Evolutionary conservation across 257 asterid species (phyloP).

Genomic region (Solanum corneliomulleri): DNA sequence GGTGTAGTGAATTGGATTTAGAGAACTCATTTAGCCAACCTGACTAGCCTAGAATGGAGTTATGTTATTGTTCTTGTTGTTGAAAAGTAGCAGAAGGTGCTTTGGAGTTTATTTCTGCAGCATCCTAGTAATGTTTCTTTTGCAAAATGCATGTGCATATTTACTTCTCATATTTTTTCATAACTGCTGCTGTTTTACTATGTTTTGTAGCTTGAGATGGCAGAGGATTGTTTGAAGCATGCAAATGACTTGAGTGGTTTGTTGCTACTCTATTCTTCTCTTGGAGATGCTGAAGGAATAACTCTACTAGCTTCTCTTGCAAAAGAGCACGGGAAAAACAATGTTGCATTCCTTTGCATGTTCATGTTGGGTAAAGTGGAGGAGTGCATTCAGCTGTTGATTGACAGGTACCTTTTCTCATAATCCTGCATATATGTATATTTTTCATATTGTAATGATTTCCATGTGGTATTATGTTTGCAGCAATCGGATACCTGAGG

Average conservation of each 20-base stretch:
- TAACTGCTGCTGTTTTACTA: background rate
- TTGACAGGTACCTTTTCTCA: slow-evolving; percentile 58
- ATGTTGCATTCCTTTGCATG: slow-evolving; percentile 88
- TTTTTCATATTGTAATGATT: background rate
- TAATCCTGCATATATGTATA: background rate
- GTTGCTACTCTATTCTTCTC: slow-evolving; percentile 75
- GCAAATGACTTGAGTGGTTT: slow-evolving; percentile 96
- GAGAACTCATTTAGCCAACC: background rate
- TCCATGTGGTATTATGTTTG: slow-evolving; percentile 8
- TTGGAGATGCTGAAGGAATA: slow-evolving; percentile 82
- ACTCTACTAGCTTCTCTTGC: slow-evolving; percentile 64
- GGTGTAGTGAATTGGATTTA: background rate
- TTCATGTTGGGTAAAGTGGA: slow-evolving; percentile 92
- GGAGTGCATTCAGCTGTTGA: slow-evolving; percentile 87
- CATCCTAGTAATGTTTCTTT: background rate
- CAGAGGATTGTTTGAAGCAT: slow-evolving; percentile 86
- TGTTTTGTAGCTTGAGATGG: slow-evolving; percentile 64
- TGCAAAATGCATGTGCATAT: background rate
- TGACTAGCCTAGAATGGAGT: background rate
- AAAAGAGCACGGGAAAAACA: slow-evolving; percentile 85
- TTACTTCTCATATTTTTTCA: background rate
- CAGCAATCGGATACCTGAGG: slow-evolving; percentile 99
- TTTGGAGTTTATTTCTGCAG: background rate
- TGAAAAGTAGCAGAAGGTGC: background rate
- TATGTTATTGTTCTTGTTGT: background rate